Conservation (phyloP, 2,329 filamentous ascomycete species). For the Cercospora sp. region DNA sequence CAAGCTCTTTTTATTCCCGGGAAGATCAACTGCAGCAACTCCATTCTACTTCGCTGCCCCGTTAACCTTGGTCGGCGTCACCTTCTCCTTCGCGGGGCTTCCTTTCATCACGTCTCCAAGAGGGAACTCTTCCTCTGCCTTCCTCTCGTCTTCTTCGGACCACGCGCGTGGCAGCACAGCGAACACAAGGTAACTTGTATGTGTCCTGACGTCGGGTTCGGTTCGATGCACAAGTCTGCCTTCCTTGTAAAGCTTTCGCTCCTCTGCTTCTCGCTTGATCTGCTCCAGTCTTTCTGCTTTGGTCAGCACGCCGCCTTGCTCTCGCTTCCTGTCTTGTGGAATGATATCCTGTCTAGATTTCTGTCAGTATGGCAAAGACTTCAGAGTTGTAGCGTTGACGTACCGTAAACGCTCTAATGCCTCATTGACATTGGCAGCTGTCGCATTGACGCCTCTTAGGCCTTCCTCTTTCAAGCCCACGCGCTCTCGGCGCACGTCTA, state of each 20-base stretch:
- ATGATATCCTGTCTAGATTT: constrained; percentile 15
- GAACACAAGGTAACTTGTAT: constrained; percentile 96
- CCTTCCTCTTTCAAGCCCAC: constrained; percentile 71
- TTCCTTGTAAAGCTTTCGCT: constrained; percentile 66
- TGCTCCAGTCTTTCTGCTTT: constrained; percentile 36
- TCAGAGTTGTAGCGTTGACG: constrained; percentile 58
- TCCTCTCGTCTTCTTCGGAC: constrained; percentile 77
- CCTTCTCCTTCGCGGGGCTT: constrained; percentile 9
- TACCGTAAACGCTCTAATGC: constrained; percentile 71
- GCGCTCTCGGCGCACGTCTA: constrained; percentile 80
- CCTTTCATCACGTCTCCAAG: constrained; percentile 27
- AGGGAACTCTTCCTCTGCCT: constrained; percentile 25
- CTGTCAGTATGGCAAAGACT: constrained; percentile 4
- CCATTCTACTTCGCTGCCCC: not conserved
- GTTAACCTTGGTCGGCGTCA: constrained; percentile 4
- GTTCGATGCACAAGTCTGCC: constrained; percentile 77
- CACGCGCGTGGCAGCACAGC: constrained; percentile 85
- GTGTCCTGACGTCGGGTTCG: constrained; percentile 88
- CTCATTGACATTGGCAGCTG: constrained; percentile 74
- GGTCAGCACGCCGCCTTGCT: constrained; percentile 31
- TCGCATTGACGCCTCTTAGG: constrained; percentile 65
- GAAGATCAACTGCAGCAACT: not conserved
- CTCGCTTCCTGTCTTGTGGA: constrained; percentile 10
- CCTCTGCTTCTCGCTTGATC: constrained; percentile 40
- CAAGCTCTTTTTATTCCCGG: not conserved